These are phyloP conservation scores for Ceratocystis alfenasii DNA, from an alignment of 2,329 filamentous ascomycete species.

Conservation along the genomic window DNA sequence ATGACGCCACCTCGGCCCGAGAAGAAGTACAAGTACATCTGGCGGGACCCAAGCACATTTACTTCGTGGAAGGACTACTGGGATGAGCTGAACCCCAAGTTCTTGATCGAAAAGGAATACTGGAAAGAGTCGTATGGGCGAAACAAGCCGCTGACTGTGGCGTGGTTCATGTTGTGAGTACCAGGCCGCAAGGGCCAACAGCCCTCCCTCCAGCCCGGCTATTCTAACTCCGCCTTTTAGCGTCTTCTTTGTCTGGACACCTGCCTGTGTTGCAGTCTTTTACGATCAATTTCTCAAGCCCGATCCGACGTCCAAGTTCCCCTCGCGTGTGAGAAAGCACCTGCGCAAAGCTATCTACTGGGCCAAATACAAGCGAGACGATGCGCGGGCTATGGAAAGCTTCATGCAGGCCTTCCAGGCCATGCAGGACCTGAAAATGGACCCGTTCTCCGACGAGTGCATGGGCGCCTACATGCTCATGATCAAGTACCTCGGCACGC, in stretches of 20 bases:
- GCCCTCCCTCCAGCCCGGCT: background rate
- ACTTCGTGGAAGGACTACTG: conserved; percentile 13
- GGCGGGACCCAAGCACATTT: conserved; percentile 10
- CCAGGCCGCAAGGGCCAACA: background rate
- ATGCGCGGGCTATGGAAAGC: conserved; percentile 19
- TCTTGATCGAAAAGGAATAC: conserved; percentile 17
- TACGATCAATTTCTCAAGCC: conserved; percentile 17
- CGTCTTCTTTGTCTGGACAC: conserved; percentile 14
- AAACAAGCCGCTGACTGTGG: conserved; percentile 14
- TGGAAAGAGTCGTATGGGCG: conserved; percentile 17
- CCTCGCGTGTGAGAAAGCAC: conserved; percentile 15
- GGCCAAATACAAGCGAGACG: conserved; percentile 22
- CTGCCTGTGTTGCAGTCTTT: conserved; percentile 7
- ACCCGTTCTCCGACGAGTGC: conserved; percentile 83
- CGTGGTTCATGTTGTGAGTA: conserved; percentile 19
- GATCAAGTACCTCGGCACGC: conserved; percentile 65
- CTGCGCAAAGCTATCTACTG: conserved; percentile 22
- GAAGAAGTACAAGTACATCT: conserved; percentile 17
- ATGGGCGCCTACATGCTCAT: conserved; percentile 79
- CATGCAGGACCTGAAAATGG: conserved; percentile 36
- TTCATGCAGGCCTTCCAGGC: conserved; percentile 19
- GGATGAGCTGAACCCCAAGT: conserved; percentile 19
- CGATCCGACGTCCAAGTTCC: conserved; percentile 18
- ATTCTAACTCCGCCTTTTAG: background rate
- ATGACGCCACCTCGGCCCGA: background rate